Percentiles rank a stretch among this genome's conserved stretches.
These are phyloP conservation scores for Brassica hybrid DNA, from an alignment of 441 rosid genomes.

Conservation along the genomic window DNA sequence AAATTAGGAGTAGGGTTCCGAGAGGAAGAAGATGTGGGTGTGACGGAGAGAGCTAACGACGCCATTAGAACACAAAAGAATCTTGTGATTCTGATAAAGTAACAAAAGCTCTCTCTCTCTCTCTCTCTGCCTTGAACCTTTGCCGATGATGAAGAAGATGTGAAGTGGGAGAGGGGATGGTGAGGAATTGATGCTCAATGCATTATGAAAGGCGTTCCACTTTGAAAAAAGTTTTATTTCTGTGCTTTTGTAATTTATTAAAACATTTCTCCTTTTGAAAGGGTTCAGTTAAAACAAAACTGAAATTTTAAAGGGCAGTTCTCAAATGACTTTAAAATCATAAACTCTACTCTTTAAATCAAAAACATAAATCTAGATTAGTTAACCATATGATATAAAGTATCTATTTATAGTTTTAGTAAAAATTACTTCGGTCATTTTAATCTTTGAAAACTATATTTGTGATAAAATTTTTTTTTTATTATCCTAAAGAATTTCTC, in stretches of 20 bases:
- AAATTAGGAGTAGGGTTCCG: conserved; percentile 40
- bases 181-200: conserved; percentile 32
- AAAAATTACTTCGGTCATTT: no score
- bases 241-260: neutral
- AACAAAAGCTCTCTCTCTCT: neutral
- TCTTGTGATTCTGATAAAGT: conserved; percentile 5
- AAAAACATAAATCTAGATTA: no score
- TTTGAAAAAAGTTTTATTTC: neutral
- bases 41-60: conserved; percentile 41
- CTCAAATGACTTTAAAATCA: no score
- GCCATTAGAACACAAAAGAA: conserved; percentile 29
- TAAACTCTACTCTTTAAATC: no score
- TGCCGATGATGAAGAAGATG: conserved; percentile 32
- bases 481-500: no score
- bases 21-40: conserved; percentile 43
- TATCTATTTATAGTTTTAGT: no score
- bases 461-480: no score
- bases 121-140: conserved; percentile 1
- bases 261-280: neutral
- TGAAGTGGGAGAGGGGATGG: conserved; percentile 21
- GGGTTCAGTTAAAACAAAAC: neutral
- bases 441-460: no score
- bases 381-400: no score
- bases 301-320: neutral
- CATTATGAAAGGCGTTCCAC: conserved; percentile 22